Percentiles rank a stretch among this genome's conserved stretches.
Conservation (phyloP, 257 asterid species). For the Rauvolfia tetraphylla region DNA sequence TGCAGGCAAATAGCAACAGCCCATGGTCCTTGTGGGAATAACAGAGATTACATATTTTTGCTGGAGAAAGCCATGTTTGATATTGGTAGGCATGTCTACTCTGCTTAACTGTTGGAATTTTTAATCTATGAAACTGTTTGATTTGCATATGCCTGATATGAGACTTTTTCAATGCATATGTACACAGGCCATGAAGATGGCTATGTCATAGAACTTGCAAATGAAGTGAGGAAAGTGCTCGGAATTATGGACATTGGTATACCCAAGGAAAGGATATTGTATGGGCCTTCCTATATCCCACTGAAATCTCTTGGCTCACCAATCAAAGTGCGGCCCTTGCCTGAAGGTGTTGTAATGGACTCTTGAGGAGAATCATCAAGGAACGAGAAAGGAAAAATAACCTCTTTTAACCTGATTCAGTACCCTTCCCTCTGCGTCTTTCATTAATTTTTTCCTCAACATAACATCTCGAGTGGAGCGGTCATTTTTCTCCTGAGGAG, state of each 20-base stretch:
- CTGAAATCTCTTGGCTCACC: slow-evolving; percentile 48
- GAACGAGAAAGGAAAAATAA: not conserved
- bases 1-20: slow-evolving; percentile 83
- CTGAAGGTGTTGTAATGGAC: slow-evolving; percentile 37
- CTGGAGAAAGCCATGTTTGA: slow-evolving; percentile 80
- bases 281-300: slow-evolving; percentile 27
- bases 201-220: slow-evolving; percentile 69
- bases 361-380: slow-evolving; percentile 9
- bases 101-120: not conserved
- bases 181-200: slow-evolving; percentile 74
- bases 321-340: slow-evolving; percentile 35
- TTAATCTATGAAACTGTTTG: not conserved
- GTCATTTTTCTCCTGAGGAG: too few relatives aligned
- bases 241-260: slow-evolving; percentile 26
- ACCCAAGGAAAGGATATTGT: slow-evolving; percentile 39
- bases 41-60: slow-evolving; percentile 78
- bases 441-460: not conserved
- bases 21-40: slow-evolving; percentile 85
- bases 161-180: not conserved
- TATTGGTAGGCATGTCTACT: slow-evolving; percentile 40
- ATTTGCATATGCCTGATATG: not conserved
- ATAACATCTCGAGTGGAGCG: too few relatives aligned
- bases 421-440: not conserved
- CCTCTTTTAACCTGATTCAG: slow-evolving; percentile 1
- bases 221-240: slow-evolving; percentile 75